Base-by-base conservation (phyloP, 441 rosid genomes). In the Raphanus hybrid region DNA sequence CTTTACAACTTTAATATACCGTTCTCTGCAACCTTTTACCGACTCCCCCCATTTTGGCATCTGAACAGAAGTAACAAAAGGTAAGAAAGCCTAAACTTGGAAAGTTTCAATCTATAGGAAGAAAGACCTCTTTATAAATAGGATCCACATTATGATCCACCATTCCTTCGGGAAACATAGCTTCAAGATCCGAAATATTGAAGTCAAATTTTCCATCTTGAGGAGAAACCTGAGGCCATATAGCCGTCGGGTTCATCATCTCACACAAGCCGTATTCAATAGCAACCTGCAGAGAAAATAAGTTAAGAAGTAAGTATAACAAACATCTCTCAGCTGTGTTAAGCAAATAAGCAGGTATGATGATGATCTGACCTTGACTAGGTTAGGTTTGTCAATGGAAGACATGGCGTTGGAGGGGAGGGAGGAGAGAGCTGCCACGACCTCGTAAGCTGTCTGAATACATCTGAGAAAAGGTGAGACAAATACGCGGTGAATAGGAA, bases 381-480 rank as follows among this genome's bases (percentile, higher is more conserved):
- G 23, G 77, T 88, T 89, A 61, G 93, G 78, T 8, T 86, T 75
- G 67, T 88, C 95, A 43, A 87, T 54, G 60, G 85, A 76, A 32
- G 81, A 80, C 79, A 74, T 54, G 54, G 72, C 82, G n/a, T 54
- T 74, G 48, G 79, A 80, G 48, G 77, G 80, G 67, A 77, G 73
- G 71, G 92, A 80, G 75, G 89, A 91, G 59, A 90, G 89, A 54
- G 94, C 94, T 26, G 87, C 64, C 67, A 86, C 81, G 35, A 79
- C 97, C 73, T 87, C 85, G 12, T 78, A 80, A 66, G 96, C 98
- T 1, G 99, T 95, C 85, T 93, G 92, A 71, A 91, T 71, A 35
- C 99, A 95, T 3, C 99, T 93, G 82, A 89, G 82, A 61, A 95
- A 95, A 9, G 99, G 99, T 23, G 98, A 95, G 52, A 93, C 95